Evolutionary conservation across 371 early-diverging fungal genomes (phyloP), one percentile per base, ranked within the genome.

Genomic region (Phascolomyces articulosus): DNA sequence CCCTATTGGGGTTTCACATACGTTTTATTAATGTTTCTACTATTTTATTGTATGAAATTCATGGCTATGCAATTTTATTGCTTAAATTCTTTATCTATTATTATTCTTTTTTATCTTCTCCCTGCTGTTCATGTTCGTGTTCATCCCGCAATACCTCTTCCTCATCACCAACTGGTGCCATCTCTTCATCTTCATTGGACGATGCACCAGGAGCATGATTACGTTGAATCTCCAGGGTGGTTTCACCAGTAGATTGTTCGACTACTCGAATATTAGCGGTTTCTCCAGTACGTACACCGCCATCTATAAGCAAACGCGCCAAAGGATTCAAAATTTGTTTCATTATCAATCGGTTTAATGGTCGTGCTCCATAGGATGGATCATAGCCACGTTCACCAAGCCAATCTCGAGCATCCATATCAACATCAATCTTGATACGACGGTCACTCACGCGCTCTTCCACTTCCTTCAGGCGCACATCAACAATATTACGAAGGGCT

Each of bases 321-420:
- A 95, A 73, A 15, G 94, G 94, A 60, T 93, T 93, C 56, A 95
- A 72, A 7, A 95, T 58, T 40, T 87, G 81, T 80, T 93, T 92
- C 71, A 93, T 92, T 53, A 95, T 91, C 44, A 94, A 74, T 3
- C 96, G 82, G 70, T 95, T 93, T 60, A 93, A 72, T 16, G 93
- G 92, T 16, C 87, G 86, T 1, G 92, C 96, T 64, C 97, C 97
- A 77, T 93, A 97, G 3, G 86, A 85, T 3, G 95, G 94, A 68
- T 93, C 93, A 74, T 93, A 94, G 0, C 93, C 90, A 40, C 88
- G 83, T 29, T 89, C 86, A 16, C 93, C 85, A 28, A 97, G 79
- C 88, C 91, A 90, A 31, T 92, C 85, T 41, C 86, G 84, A 10
- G 94, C 95, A 2, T 74, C 74, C 13, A 87, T 78, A 51, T 84